Evolutionary conservation across 495 filamentous ascomycete genomes (phyloP), one percentile per base, ranked within the genome.

Genomic region (Neurospora sp.): DNA sequence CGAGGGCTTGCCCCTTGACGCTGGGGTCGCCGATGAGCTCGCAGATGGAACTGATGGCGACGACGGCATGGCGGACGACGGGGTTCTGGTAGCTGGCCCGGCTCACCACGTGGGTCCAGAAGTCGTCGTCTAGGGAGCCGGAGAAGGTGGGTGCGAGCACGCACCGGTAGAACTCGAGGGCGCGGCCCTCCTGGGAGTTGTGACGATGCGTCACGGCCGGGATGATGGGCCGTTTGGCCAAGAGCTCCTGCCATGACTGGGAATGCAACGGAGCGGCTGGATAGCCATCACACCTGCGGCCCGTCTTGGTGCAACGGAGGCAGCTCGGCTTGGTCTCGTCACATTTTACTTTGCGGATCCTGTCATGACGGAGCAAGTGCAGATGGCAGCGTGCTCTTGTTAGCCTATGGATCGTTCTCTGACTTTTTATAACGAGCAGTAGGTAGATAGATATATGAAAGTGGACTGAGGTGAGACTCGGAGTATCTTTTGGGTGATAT

Each of bases 41-140:
- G 69, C 81, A 83, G 18, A 83, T 74, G 27, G 76, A 78, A 46
- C 78, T 79, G 42, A 73, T 86, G 72, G 79, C 85, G 74, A 75
- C 85, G 74, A 89, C 85, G 11, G 87, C 87, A 77, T 89, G 86
- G 78, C 86, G 87, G 2, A 89, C 82, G 1, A 87, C 85, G 0
- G 87, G 85, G 46, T 89, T 86, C 54, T 77, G 80, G 16, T 83
- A 82, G 59, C 82, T 84, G 7, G 86, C 79, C 75, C 87, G 86
- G 23, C 85, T 82, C 3, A 89, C 84, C 16, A 86, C 75, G 14
- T 77, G 82, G 69, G 83, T 80, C 88, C 88, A 90, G 78, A 90
- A 90, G 44, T 82, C 80, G 38, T 80, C 77, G 72, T 86, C 87
- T 8, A 85, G 73, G 14, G 75, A 83, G 16, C 83, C 85, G 35